phyloP scores from a whole-genome alignment of 1,284 basidiomycete genomes.

The Coniferiporia sulphurascens region DNA sequence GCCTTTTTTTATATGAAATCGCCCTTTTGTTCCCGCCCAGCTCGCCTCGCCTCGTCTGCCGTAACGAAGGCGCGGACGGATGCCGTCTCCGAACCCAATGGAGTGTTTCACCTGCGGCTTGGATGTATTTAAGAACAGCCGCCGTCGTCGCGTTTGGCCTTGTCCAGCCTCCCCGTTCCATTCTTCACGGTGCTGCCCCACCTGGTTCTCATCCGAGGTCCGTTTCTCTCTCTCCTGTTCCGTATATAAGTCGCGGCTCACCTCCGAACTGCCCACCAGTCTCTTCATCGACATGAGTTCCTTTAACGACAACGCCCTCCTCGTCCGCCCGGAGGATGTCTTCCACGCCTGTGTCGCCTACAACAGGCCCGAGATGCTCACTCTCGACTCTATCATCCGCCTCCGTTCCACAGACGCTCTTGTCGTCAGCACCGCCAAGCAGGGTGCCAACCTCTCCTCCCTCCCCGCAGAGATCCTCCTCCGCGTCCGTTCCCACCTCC shows the following conservation, averaged over 20 bases:
- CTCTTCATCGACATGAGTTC: not conserved
- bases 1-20: no score
- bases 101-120: not conserved
- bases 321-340: slow-evolving; percentile 25
- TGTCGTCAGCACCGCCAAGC: slow-evolving; percentile 22
- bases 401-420: slow-evolving; percentile 20
- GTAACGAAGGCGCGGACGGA: not conserved
- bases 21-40: not conserved
- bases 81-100: not conserved
- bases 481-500: slow-evolving; percentile 36
- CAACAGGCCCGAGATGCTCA: slow-evolving; percentile 38
- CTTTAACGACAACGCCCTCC: not conserved
- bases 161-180: not conserved
- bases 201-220: no score
- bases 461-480: slow-evolving; percentile 49
- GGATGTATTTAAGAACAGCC: not conserved
- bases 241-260: not conserved
- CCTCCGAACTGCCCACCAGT: not conserved
- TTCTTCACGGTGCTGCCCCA: not conserved
- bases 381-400: slow-evolving; percentile 35
- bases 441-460: not conserved
- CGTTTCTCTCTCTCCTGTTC: not conserved
- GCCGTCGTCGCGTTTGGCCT: not conserved
- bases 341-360: slow-evolving; percentile 47
- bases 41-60: not conserved